phyloP scores from a whole-genome alignment of 106 monocot genomes.

The Dendrobium huoshanense region DNA sequence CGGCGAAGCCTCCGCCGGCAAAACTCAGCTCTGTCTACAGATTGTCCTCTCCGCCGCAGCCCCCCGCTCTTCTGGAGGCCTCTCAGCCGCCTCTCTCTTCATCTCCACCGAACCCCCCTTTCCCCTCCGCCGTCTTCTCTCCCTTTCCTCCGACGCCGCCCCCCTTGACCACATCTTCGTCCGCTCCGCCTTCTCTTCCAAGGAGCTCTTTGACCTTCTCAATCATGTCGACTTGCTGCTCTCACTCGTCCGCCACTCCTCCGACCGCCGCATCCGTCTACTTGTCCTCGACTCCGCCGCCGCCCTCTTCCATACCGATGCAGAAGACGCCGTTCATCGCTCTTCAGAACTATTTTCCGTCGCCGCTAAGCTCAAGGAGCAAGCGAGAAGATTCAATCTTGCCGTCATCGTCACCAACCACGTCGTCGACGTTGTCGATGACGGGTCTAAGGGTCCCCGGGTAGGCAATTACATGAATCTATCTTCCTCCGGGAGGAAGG shows the following conservation, averaged over 20 bases:
- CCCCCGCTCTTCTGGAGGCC: slow-evolving; percentile 36
- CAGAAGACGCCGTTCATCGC: slow-evolving; percentile 56
- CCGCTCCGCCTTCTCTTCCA: slow-evolving; percentile 51
- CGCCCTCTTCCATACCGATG: slow-evolving; percentile 73
- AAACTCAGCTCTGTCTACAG: slow-evolving; percentile 96
- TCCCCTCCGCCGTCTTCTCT: slow-evolving; percentile 57
- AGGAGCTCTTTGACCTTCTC: slow-evolving; percentile 59
- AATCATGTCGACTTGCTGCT: slow-evolving; percentile 31
- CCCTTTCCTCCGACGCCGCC: slow-evolving; percentile 10
- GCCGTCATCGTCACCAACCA: slow-evolving; percentile 87
- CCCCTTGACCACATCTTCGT: slow-evolving; percentile 75
- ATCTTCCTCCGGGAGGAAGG: slow-evolving; percentile 53
- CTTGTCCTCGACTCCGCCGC: slow-evolving; percentile 81
- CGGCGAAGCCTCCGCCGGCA: slow-evolving; percentile 69
- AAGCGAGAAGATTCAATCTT: slow-evolving; percentile 29
- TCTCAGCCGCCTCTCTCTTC: slow-evolving; percentile 63
- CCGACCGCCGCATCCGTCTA: slow-evolving; percentile 40
- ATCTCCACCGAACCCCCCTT: slow-evolving; percentile 79
- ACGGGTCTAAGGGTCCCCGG: background rate
- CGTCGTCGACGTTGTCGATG: slow-evolving; percentile 65
- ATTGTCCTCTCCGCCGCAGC: slow-evolving; percentile 57
- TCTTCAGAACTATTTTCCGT: slow-evolving; percentile 55
- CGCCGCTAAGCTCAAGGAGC: slow-evolving; percentile 54
- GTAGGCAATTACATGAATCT: slow-evolving; percentile 30
- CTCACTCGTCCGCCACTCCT: slow-evolving; percentile 24